Percentiles rank a stretch among this genome's conserved stretches.
Evolutionary conservation across 805 yeast genomes (phyloP).

Genomic region (Hyphopichia homilentoma): DNA sequence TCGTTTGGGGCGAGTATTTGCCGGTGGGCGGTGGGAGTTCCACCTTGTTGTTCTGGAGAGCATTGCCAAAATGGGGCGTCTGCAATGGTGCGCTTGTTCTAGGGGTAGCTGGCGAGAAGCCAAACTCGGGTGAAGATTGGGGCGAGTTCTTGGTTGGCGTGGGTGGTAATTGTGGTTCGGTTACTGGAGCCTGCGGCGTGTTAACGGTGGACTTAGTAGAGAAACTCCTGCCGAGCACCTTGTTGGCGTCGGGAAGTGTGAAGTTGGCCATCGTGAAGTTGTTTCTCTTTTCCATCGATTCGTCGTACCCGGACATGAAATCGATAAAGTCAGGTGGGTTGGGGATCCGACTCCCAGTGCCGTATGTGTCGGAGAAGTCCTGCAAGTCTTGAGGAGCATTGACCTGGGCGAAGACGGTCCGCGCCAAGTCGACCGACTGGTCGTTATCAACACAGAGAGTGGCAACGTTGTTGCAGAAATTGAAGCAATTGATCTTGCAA

Average conservation of each 20-base stretch:
- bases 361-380: constrained; percentile 48
- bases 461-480: constrained; percentile 69
- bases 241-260: constrained; percentile 29
- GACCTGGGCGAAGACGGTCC: constrained; percentile 65
- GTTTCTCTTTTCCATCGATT: constrained; percentile 13
- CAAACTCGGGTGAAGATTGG: no score
- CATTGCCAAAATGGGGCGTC: neutral
- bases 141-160: constrained; percentile 10
- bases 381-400: constrained; percentile 58
- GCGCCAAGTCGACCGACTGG: constrained; percentile 66
- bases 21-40: neutral
- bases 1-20: neutral
- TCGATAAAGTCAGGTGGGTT: constrained; percentile 64
- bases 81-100: neutral
- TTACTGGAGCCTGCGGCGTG: constrained; percentile 5
- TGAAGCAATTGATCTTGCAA: constrained; percentile 71
- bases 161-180: constrained; percentile 2
- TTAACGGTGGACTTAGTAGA: constrained; percentile 18
- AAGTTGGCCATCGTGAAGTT: constrained; percentile 22
- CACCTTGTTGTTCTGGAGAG: neutral
- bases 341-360: constrained; percentile 62
- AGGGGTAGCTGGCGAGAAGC: no score
- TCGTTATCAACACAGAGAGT: constrained; percentile 77
- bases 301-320: constrained; percentile 39
- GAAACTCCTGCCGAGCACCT: constrained; percentile 23